A percentile compares a stretch with the other conserved stretches of the same genome.
These are phyloP conservation scores for Zasmidium angulare DNA, from an alignment of 2,329 filamentous ascomycete species.

Conservation along the genomic window DNA sequence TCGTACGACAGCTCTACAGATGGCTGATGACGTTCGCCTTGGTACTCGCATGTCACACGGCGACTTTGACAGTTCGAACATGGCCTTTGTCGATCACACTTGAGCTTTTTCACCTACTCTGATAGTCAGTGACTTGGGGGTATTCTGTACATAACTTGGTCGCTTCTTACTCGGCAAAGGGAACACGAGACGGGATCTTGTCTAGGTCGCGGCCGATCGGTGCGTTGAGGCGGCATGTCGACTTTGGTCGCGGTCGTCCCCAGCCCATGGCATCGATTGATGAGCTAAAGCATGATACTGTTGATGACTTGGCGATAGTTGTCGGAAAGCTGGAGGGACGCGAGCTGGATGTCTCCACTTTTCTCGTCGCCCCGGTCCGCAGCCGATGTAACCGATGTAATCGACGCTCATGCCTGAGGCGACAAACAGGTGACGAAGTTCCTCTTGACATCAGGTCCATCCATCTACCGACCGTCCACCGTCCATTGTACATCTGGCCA, in stretches of 20 bases:
- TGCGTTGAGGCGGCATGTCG: slow-evolving; percentile 6
- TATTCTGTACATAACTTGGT: not conserved
- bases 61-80: slow-evolving; percentile 29
- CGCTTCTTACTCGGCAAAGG: slow-evolving; percentile 11
- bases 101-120: slow-evolving; percentile 14
- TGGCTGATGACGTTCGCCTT: slow-evolving; percentile 5
- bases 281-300: not conserved
- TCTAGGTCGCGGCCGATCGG: slow-evolving; percentile 13
- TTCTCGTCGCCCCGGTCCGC: too few species aligned
- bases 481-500: too few species aligned
- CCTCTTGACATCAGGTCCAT: too few species aligned
- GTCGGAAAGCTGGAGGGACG: too few species aligned
- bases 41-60: slow-evolving; percentile 18
- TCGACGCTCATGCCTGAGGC: too few species aligned
- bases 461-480: too few species aligned
- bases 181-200: slow-evolving; percentile 31
- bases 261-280: not conserved
- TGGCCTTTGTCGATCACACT: slow-evolving; percentile 20
- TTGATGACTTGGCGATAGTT: not conserved
- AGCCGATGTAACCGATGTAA: too few species aligned
- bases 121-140: not conserved
- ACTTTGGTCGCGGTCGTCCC: not conserved
- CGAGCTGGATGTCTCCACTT: too few species aligned
- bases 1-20: not conserved
- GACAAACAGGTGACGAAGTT: too few species aligned